Evolutionary conservation across 208 protist genomes (phyloP).

Genomic region (Trypanosoma platydactyli): DNA sequence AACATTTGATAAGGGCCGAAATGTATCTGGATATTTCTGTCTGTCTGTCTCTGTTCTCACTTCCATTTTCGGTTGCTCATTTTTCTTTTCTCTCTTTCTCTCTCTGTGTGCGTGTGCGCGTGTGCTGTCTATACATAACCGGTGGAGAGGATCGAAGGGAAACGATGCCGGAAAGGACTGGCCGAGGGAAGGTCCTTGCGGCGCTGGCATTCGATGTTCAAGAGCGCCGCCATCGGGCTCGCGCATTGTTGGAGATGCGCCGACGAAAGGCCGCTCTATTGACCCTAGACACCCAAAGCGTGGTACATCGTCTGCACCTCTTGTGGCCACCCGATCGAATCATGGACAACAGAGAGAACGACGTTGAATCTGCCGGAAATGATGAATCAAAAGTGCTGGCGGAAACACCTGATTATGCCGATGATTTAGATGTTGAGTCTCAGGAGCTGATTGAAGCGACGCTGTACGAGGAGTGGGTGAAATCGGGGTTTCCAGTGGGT

Average conservation of each 20-base stretch:
- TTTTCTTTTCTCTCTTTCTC: conserved; percentile 11
- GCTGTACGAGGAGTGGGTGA: conserved; percentile 60
- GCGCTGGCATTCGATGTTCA: conserved; percentile 57
- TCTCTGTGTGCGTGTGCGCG: background rate
- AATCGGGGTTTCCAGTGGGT: conserved; percentile 45
- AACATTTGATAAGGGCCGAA: background rate
- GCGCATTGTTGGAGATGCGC: conserved; percentile 48
- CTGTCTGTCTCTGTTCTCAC: background rate
- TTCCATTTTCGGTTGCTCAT: background rate
- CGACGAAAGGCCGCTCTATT: conserved; percentile 59
- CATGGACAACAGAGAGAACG: conserved; percentile 4
- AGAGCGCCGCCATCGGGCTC: conserved; percentile 61
- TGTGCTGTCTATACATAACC: background rate
- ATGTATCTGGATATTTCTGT: background rate
- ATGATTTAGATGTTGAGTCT: background rate
- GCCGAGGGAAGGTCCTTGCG: conserved; percentile 15
- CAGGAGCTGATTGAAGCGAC: conserved; percentile 5
- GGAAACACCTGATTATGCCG: background rate
- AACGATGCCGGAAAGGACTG: background rate
- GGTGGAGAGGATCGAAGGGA: background rate
- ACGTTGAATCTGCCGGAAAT: background rate
- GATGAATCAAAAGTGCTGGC: background rate
- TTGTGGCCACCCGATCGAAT: conserved; percentile 19
- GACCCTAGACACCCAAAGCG: conserved; percentile 41
- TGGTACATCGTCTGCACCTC: conserved; percentile 48